Evolutionary conservation across 305 asterid species (phyloP).

Genomic region (Plantago rigida): DNA sequence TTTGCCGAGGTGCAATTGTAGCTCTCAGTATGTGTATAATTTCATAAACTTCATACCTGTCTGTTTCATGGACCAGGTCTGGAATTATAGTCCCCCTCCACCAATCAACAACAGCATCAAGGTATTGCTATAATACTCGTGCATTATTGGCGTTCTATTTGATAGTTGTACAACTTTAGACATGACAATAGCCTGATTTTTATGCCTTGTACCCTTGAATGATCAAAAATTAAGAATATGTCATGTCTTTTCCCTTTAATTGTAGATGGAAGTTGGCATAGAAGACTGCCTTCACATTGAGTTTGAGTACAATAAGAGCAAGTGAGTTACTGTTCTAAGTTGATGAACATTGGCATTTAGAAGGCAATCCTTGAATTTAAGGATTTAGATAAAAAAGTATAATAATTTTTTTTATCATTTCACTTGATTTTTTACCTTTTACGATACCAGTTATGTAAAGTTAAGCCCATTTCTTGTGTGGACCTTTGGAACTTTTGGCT

Average conservation of each 20-base stretch:
- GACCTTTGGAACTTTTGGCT: not conserved
- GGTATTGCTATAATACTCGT: constrained; percentile 36
- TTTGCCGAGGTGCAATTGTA: constrained; percentile 1
- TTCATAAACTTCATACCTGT: constrained; percentile 11
- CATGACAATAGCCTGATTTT: constrained; percentile 16
- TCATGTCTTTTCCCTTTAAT: constrained; percentile 15
- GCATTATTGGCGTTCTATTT: constrained; percentile 3
- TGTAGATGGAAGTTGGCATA: constrained; percentile 98
- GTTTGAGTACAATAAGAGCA: constrained; percentile 96
- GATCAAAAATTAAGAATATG: not conserved
- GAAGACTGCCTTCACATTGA: constrained; percentile 99
- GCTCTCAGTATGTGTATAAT: not conserved
- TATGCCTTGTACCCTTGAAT: constrained; percentile 1
- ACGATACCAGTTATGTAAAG: too few species aligned
- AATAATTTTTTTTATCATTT: not conserved
- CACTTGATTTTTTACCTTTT: not conserved
- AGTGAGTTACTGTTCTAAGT: constrained; percentile 39
- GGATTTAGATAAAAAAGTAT: not conserved
- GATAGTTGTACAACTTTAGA: constrained; percentile 7
- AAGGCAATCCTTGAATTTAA: not conserved
- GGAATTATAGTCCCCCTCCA: constrained; percentile 61
- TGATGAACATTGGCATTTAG: constrained; percentile 7
- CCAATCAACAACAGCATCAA: constrained; percentile 81
- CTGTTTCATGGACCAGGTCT: constrained; percentile 47
- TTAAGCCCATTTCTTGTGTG: too few species aligned